Evolutionary conservation across 176 grass and related monocot genomes (phyloP).

Genomic region (Cenchrus purpureus): DNA sequence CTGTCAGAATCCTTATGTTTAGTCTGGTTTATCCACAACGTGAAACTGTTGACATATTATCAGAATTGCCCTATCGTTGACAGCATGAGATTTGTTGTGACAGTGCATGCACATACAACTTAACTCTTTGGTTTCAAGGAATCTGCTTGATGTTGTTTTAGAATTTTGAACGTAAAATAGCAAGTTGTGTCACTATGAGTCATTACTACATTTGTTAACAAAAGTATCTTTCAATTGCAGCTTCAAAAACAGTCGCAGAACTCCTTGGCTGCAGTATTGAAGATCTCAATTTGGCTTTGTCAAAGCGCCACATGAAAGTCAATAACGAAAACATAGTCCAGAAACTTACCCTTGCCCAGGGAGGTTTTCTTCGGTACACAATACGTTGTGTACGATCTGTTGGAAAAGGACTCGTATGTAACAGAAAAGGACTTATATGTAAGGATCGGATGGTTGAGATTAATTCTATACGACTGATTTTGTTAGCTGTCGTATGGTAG

Average conservation of each 20-base stretch:
- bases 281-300: constrained; percentile 76
- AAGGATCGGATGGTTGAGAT: too few species aligned
- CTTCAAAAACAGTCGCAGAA: constrained; percentile 72
- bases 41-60: background rate
- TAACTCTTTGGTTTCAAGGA: background rate
- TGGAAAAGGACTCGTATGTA: too few species aligned
- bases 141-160: background rate
- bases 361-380: too few species aligned
- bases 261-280: constrained; percentile 91
- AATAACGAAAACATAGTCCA: constrained; percentile 96
- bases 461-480: too few species aligned
- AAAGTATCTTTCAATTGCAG: constrained; percentile 51
- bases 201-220: constrained; percentile 13
- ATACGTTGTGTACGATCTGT: too few species aligned
- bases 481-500: too few species aligned
- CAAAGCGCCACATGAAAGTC: constrained; percentile 95
- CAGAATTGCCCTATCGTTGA: background rate
- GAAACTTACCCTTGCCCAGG: constrained; percentile 64
- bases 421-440: too few species aligned
- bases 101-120: background rate
- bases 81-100: background rate
- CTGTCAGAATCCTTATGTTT: constrained; percentile 15
- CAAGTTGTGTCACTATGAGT: background rate
- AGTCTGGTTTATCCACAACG: too few species aligned
- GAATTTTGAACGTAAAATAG: background rate